phyloP scores from a whole-genome alignment of 1,284 basidiomycete species.

The Amylostereum areolatum region DNA sequence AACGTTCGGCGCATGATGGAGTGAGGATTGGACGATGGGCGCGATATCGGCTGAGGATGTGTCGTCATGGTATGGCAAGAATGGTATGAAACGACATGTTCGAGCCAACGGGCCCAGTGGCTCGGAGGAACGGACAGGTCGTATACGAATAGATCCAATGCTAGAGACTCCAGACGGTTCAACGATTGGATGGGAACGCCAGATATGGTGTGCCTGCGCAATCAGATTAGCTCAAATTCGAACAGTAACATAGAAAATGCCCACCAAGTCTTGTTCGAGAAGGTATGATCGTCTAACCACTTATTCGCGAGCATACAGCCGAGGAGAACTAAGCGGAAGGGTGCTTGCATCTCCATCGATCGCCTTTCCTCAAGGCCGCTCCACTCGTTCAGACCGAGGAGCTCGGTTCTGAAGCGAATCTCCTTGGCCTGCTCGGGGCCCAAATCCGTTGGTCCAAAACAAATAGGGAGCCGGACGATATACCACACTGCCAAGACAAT shows the following conservation, averaged over 20 bases:
- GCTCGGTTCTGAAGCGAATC: conserved; percentile 52
- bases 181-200: conserved; percentile 61
- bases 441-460: conserved; percentile 38
- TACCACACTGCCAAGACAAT: conserved; percentile 81
- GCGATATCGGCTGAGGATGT: conserved; percentile 70
- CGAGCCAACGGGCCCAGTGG: conserved; percentile 68
- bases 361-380: conserved; percentile 42
- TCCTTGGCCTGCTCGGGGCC: conserved; percentile 52
- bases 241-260: conserved; percentile 19
- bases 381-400: conserved; percentile 53
- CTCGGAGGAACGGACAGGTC: conserved; percentile 59
- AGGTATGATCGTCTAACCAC: conserved; percentile 90
- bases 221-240: conserved; percentile 2
- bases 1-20: conserved; percentile 62
- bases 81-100: conserved; percentile 58
- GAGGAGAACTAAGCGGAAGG: conserved; percentile 72
- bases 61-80: conserved; percentile 48
- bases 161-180: conserved; percentile 64
- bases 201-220: conserved; percentile 68
- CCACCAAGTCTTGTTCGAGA: conserved; percentile 89
- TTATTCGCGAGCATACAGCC: conserved; percentile 88
- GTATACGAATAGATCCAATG: conserved; percentile 62
- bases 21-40: conserved; percentile 65
- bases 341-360: conserved; percentile 47
- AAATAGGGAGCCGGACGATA: conserved; percentile 74